A percentile compares a stretch with the other conserved stretches of the same genome.
phyloP scores from a whole-genome alignment of 148 eudicot species.

The Rhododendron henanense region DNA sequence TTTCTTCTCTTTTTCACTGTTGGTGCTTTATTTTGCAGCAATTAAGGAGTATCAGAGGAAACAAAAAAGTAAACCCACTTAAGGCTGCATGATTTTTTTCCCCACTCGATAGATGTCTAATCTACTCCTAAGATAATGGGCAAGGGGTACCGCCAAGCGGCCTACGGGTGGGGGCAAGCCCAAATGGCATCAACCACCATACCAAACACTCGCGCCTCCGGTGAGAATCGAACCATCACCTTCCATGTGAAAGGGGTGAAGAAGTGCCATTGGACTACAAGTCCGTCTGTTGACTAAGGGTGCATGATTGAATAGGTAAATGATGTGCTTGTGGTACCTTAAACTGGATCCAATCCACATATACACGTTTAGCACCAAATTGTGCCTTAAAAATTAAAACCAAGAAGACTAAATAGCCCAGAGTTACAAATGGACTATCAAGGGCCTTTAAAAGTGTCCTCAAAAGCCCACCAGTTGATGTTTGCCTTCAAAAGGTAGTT shows the following conservation, averaged over 20 bases:
- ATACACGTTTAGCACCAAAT: not conserved
- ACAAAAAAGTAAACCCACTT: conserved; percentile 3
- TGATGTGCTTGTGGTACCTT: conserved; percentile 14
- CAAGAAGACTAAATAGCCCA: not conserved
- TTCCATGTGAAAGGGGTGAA: no score
- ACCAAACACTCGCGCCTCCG: no score
- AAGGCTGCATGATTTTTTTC: not conserved
- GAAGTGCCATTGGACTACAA: no score
- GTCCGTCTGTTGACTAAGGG: no score
- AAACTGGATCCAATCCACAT: conserved; percentile 2
- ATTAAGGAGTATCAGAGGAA: not conserved
- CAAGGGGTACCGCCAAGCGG: no score
- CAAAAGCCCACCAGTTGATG: not conserved
- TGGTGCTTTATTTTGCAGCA: not conserved
- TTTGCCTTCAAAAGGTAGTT: not conserved
- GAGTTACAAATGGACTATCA: not conserved
- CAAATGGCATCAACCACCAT: no score
- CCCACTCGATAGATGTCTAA: no score
- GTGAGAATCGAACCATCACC: no score
- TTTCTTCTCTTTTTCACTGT: not conserved
- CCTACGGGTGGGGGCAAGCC: no score
- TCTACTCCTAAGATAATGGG: no score
- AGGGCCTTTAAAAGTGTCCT: not conserved
- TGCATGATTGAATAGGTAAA: not conserved
- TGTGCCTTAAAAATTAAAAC: no score